Base-by-base conservation (phyloP, 306 rosid genomes). In the Ziziphus jujuba region DNA sequence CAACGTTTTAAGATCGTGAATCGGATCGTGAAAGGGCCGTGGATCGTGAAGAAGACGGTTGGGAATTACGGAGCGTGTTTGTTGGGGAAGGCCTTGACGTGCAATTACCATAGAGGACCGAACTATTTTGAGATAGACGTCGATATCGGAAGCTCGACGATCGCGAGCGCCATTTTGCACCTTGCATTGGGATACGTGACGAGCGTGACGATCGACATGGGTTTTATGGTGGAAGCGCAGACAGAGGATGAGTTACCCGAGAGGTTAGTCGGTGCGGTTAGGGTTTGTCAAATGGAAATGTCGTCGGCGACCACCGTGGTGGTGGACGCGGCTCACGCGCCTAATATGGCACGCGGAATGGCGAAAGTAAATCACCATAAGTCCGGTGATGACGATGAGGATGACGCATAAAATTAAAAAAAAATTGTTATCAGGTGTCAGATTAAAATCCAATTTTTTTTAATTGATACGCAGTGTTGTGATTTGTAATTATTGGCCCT, bases 261-360 rank as follows among this genome's bases (percentile, higher is more conserved):
- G 76, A 82, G 66, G 22, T 72, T 92, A 31, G 56, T 89, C 15
- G 98, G 98, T 4, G 95, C 96, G 0, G 85, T 92, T 43, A 81
- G 98, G 87, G 82, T 92, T 25, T 84, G 85, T 72, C 95, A 92
- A 84, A 89, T 92, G 87, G 91, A 92, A 67, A 92, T 92, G 96
- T 71, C 84, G 11, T 81, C 96, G 6, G 89, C 96, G 6, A 87
- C 92, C 5, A 75, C 80, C 0, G 69, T 81, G 2, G 79, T 81
- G 2, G 79, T 85, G 4, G 92, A 92, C 55, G 87, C 78, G n/a
- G 48, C 35, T 1, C 63, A 70, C 47, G 55, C 66, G 3, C 82
- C 80, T 21, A 33, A 28, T 2, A 14, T 59, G n/a, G 78, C 74
- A 19, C 93, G 87, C 24, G 89, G 87, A 15, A 9, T 58, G 48